Evolutionary conservation across 1,284 basidiomycete species (phyloP), one percentile per base, ranked within the genome.

Genomic region (Pisolithus thermaeus): DNA sequence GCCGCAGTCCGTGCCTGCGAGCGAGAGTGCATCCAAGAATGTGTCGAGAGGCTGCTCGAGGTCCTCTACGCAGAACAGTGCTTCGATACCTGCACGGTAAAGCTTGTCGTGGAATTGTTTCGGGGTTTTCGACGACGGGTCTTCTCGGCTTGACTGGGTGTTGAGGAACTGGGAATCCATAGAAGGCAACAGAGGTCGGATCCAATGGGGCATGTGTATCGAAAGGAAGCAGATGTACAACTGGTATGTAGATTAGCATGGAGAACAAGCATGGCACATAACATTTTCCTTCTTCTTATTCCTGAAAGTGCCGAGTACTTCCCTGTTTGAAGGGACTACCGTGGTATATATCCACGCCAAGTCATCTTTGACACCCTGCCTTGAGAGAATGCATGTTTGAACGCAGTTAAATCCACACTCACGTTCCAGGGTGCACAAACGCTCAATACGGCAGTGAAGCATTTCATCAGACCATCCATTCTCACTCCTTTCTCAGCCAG

Each of bases 201-300:
- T 60, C 87, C 86, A 89, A 30, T 56, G 55, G 20, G 63, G 58
- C 16, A 87, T 58, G 55, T 79, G 67, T 45, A 61, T 63, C 52
- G 78, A 70, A 20, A 80, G 62, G 63, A 87, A 84, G 11, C 66
- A 58, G 69, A 70, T 45, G 77, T 66, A 80, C 80, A 56, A 46
- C 58, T 59, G 40, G 32, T 49, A 23, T 11, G 16, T 39, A 18
- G n/a, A 22, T 40, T 25, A 41, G 25, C 20, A 40, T 12, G 32
- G 16, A 40, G 9, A 3, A 22, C 37, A 42, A 14, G 25, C 12
- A 4, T 22, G 7, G 28, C 12, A 38, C 23, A 27, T 11, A 14
- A 4, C 12, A 9, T 4, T 52, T 46, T 83, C 87, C 74, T 88
- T 89, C 68, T 81, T 87, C 65, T 83, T 87, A 58, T 78, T 79